A percentile compares a stretch with the other conserved stretches of the same genome.
These are phyloP conservation scores for Blastomyces emzantsi DNA, from an alignment of 2,329 filamentous ascomycete species.

Conservation along the genomic window DNA sequence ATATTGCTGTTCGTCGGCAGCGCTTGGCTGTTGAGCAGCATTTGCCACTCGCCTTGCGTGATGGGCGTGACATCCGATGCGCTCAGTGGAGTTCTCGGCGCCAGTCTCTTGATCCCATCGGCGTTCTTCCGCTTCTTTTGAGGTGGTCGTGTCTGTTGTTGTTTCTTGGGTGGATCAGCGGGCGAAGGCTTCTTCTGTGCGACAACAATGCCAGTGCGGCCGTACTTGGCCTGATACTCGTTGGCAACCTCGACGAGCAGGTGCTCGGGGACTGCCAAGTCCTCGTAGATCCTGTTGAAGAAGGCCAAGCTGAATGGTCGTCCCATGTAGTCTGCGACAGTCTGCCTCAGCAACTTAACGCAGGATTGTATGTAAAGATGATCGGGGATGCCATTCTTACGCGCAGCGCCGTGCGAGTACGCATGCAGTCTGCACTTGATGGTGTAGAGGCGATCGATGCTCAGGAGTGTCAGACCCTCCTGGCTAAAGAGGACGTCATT, in stretches of 20 bases:
- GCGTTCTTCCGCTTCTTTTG: background rate
- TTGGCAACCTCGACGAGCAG: constrained; percentile 30
- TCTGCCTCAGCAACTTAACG: constrained; percentile 33
- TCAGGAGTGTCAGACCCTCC: constrained; percentile 37
- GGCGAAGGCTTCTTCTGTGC: constrained; percentile 19
- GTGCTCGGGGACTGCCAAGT: constrained; percentile 31
- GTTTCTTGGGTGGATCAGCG: constrained; percentile 19
- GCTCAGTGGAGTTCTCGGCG: constrained; percentile 34
- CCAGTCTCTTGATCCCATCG: constrained; percentile 13
- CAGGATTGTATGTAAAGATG: constrained; percentile 33
- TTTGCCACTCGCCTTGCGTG: constrained; percentile 36
- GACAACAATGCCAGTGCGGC: constrained; percentile 33
- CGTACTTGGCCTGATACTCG: constrained; percentile 29
- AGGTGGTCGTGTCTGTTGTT: background rate
- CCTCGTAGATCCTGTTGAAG: constrained; percentile 37
- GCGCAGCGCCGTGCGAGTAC: constrained; percentile 22
- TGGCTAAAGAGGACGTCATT: constrained; percentile 38
- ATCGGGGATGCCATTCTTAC: constrained; percentile 19
- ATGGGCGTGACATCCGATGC: constrained; percentile 38
- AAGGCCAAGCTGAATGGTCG: constrained; percentile 37
- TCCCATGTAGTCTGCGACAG: constrained; percentile 33
- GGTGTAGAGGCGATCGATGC: constrained; percentile 38
- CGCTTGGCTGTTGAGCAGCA: constrained; percentile 19
- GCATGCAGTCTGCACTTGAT: constrained; percentile 37
- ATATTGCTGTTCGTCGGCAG: constrained; percentile 5